Conservation (phyloP, 129 eudicot genomes). For the Gnaphalium uliginosum region DNA sequence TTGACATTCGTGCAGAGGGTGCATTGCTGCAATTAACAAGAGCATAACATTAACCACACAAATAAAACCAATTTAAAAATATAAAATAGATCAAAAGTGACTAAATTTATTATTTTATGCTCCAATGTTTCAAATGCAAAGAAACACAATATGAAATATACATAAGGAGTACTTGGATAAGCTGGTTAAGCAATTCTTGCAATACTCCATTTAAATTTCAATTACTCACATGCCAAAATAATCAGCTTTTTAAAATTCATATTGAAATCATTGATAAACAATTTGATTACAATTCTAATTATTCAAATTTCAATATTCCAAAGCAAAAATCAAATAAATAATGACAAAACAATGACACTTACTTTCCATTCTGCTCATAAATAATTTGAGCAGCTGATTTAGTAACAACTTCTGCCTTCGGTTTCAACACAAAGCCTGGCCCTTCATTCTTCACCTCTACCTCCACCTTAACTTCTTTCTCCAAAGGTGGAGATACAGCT, state of each 20-base stretch:
- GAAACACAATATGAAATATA: neutral
- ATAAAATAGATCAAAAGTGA: no score
- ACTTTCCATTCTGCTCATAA: slow-evolving; percentile 83
- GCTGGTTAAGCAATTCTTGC: neutral
- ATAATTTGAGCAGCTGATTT: slow-evolving; percentile 97
- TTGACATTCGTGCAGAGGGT: slow-evolving; percentile 82
- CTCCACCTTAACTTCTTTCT: slow-evolving; percentile 53
- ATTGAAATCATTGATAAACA: neutral
- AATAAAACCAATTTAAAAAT: neutral
- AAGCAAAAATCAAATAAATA: neutral
- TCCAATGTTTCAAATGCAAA: neutral
- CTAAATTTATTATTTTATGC: neutral
- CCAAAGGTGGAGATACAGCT: slow-evolving; percentile 80
- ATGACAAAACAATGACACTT: slow-evolving; percentile 24
- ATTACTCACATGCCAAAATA: neutral
- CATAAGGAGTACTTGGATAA: neutral
- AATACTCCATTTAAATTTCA: neutral
- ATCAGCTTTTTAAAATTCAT: neutral
- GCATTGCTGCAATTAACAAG: slow-evolving; percentile 53
- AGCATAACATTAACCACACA: neutral
- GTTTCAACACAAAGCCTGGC: slow-evolving; percentile 35
- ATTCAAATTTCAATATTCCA: neutral
- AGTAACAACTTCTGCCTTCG: slow-evolving; percentile 60
- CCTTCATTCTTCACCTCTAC: slow-evolving; percentile 46
- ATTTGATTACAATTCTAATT: neutral